phyloP scores from a whole-genome alignment of 352 stramenopile genomes.

The Pythium sukuiense region DNA sequence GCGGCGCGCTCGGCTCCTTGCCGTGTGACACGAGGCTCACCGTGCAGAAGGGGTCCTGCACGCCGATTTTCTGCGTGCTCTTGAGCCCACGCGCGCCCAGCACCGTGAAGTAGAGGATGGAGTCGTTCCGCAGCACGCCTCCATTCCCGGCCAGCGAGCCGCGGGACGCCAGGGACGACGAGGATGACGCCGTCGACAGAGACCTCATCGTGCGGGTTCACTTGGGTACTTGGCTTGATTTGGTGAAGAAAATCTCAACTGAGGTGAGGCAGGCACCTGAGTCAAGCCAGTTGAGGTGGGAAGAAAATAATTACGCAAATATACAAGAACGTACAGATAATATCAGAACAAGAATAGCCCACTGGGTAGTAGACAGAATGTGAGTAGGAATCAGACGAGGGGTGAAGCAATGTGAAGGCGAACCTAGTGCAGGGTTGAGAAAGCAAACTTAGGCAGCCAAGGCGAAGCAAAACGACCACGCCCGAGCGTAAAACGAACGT shows the following conservation, averaged over 20 bases:
- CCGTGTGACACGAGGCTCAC: constrained; percentile 59
- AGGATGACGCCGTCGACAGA: constrained; percentile 10
- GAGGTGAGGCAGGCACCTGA: neutral
- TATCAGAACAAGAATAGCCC: no score
- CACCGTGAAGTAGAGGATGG: constrained; percentile 70
- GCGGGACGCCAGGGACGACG: constrained; percentile 15
- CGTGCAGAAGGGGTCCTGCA: constrained; percentile 74
- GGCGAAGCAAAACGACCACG: no score
- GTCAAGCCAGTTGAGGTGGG: neutral
- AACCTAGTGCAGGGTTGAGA: no score
- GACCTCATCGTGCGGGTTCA: neutral
- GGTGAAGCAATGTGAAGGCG: no score
- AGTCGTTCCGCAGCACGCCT: constrained; percentile 57
- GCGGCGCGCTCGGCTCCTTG: constrained; percentile 46
- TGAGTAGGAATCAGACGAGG: no score
- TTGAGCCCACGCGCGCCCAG: constrained; percentile 65
- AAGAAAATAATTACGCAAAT: neutral
- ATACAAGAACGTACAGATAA: neutral
- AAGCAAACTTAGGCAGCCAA: no score
- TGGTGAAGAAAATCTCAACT: neutral
- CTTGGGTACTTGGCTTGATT: neutral
- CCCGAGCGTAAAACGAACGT: no score
- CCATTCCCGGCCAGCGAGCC: constrained; percentile 22
- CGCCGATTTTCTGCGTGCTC: constrained; percentile 63
- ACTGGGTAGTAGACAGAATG: no score